Conservation (phyloP, 2,329 filamentous ascomycete species). For the Arthrobotrys sinensis region DNA sequence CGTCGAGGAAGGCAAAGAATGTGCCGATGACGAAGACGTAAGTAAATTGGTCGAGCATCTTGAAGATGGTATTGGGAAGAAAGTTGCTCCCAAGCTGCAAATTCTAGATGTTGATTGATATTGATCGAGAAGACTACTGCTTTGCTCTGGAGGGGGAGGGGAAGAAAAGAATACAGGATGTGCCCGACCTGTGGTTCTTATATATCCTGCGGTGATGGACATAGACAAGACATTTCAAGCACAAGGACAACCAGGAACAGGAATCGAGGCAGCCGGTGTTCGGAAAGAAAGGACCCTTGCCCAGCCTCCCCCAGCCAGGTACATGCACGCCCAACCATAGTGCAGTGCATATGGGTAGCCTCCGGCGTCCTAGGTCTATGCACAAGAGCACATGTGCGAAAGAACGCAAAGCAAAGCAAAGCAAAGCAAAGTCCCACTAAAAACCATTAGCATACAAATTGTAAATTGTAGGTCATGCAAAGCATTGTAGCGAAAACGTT, state of each 20-base stretch:
- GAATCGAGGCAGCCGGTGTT: constrained; percentile 41
- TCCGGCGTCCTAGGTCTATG: neutral
- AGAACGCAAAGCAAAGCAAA: neutral
- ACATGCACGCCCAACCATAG: too few species aligned
- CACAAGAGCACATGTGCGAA: constrained; percentile 10
- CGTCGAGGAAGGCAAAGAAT: constrained; percentile 81
- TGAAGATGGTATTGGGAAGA: constrained; percentile 64
- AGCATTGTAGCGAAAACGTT: constrained; percentile 14
- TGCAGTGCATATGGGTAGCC: too few species aligned
- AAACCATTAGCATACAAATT: neutral
- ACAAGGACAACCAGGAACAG: constrained; percentile 37
- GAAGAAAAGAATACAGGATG: constrained; percentile 20
- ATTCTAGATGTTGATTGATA: constrained; percentile 1
- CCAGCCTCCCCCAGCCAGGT: constrained; percentile 19
- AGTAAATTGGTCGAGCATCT: constrained; percentile 76
- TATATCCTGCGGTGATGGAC: constrained; percentile 19
- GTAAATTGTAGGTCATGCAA: constrained; percentile 6
- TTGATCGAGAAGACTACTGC: constrained; percentile 36
- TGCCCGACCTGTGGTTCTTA: constrained; percentile 29
- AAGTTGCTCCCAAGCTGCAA: constrained; percentile 21
- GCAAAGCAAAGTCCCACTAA: too few species aligned
- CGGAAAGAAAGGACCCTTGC: constrained; percentile 29
- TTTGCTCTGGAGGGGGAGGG: constrained; percentile 19
- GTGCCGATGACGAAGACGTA: constrained; percentile 84
- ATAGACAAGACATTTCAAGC: constrained; percentile 4